Conservation (phyloP, 805 yeast genomes). For the Kuraishia hungarica region DNA sequence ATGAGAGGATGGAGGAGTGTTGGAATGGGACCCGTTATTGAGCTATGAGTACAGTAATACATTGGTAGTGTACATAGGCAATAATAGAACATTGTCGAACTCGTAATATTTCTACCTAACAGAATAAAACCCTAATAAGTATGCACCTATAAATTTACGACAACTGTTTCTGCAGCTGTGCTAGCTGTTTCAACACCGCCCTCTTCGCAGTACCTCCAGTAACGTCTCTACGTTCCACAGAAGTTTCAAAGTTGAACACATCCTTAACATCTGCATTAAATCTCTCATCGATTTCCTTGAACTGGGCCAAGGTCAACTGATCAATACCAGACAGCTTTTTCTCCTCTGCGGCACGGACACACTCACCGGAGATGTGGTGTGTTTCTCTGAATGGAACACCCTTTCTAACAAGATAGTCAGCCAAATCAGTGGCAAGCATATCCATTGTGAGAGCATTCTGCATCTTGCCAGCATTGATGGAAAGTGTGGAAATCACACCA, state of each 20-base stretch:
- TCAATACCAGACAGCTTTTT: constrained; percentile 76
- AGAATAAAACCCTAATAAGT: too few relatives aligned
- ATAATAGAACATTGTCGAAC: background rate
- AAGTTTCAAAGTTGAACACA: constrained; percentile 85
- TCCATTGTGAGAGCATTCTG: constrained; percentile 90
- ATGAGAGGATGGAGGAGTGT: constrained; percentile 75
- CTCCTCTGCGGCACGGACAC: constrained; percentile 88
- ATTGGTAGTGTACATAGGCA: background rate
- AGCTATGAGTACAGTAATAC: constrained; percentile 20
- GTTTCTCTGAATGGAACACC: constrained; percentile 99
- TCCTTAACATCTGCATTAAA: constrained; percentile 74
- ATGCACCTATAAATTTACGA: background rate
- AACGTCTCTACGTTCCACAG: constrained; percentile 95
- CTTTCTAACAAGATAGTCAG: constrained; percentile 93
- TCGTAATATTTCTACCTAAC: background rate
- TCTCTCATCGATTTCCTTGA: constrained; percentile 69
- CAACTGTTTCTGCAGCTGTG: constrained; percentile 17
- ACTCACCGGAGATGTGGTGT: constrained; percentile 97
- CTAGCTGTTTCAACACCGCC: constrained; percentile 77
- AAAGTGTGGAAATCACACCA: constrained; percentile 87
- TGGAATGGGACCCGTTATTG: constrained; percentile 56
- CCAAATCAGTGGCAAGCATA: constrained; percentile 97
- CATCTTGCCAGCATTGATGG: constrained; percentile 70
- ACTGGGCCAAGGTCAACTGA: constrained; percentile 68
- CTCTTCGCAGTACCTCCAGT: constrained; percentile 94